Percentiles rank a stretch among this genome's conserved stretches.
These are phyloP conservation scores for Phytophthora fragariaefolia DNA, from an alignment of 352 stramenopile species.

Conservation along the genomic window DNA sequence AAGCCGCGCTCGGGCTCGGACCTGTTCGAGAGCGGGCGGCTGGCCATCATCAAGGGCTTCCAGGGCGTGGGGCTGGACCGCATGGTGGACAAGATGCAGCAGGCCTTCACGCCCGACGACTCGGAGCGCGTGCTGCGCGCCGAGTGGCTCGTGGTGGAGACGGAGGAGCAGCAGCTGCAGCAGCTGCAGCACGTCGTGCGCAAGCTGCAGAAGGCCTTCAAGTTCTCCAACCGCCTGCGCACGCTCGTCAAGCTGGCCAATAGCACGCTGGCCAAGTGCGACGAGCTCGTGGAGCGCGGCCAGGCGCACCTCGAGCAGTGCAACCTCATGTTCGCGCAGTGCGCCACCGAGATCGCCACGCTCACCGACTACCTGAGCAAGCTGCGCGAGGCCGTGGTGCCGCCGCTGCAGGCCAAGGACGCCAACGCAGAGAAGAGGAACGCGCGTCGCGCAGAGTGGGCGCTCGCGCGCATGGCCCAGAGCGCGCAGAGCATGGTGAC, in stretches of 20 bases:
- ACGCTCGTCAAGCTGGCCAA: constrained; percentile 76
- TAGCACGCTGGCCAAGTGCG: constrained; percentile 69
- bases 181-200: constrained; percentile 68
- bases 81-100: constrained; percentile 73
- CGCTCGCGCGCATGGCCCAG: constrained; percentile 76
- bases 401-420: constrained; percentile 58
- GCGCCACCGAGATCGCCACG: constrained; percentile 77
- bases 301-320: constrained; percentile 74
- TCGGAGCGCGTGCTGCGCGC: constrained; percentile 70
- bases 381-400: constrained; percentile 70
- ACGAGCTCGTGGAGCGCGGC: constrained; percentile 77
- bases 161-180: constrained; percentile 74
- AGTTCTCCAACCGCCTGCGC: constrained; percentile 76
- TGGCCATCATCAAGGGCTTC: constrained; percentile 65
- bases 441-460: constrained; percentile 77
- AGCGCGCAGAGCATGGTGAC: constrained; percentile 63
- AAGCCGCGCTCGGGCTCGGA: constrained; percentile 44
- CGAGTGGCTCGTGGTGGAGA: constrained; percentile 85
- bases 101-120: constrained; percentile 71
- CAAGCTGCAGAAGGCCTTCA: constrained; percentile 80
- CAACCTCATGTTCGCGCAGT: constrained; percentile 85
- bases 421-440: constrained; percentile 76
- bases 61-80: constrained; percentile 53
- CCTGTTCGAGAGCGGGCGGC: constrained; percentile 62
- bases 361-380: constrained; percentile 83